Base-by-base conservation (phyloP, 1,139 yeast genomes). In the Taiozyma sp. region DNA sequence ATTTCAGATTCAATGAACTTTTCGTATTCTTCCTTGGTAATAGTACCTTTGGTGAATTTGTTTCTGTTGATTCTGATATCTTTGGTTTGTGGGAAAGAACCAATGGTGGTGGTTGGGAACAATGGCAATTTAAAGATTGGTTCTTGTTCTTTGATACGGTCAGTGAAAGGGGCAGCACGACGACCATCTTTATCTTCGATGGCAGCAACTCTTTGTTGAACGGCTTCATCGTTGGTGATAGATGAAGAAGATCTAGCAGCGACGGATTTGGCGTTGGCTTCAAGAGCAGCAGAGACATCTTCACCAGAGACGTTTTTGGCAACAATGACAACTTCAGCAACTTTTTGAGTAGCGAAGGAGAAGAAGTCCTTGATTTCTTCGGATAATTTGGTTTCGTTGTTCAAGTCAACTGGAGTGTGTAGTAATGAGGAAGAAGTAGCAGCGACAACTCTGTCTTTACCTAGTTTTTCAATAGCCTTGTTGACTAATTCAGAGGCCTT, bases 11-110 rank as follows among this genome's bases (percentile, higher is more conserved):
- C 89, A 75, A 93, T 93, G 83, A 93, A 93, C 70, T 84, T 77
- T 76, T 93, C 97, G 79, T 93, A 93, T 75, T 91, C 92, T 76
- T 88, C 96, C 71, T 91, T 87, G 69, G 97, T 75, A 70, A 93
- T 85, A 70, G 88, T 87, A 74, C 99, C 99, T 86, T 93, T 93
- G 75, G 87, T 81, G 78, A 88, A 91, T 81, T 93, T 93, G 86
- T 92, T 91, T 84, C 99, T 92, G 87, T 88, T 87, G 75, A 92
- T 75, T 83, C 99, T 90, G 76, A 93, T 93, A 73, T 93, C 99
- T 83, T 90, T 90, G 73, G 99, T 93, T 83, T 93, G 99, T 67
- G 99, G 99, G 98, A 93, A 93, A 62, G 99, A 93, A 76, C 99
- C 99, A 75, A 93, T 93, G 68, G 99, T 93, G 73, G 99, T 93